Evolutionary conservation across 2,329 filamentous ascomycete genomes (phyloP), one percentile per base, ranked within the genome.

Genomic region (Exophiala sp.): DNA sequence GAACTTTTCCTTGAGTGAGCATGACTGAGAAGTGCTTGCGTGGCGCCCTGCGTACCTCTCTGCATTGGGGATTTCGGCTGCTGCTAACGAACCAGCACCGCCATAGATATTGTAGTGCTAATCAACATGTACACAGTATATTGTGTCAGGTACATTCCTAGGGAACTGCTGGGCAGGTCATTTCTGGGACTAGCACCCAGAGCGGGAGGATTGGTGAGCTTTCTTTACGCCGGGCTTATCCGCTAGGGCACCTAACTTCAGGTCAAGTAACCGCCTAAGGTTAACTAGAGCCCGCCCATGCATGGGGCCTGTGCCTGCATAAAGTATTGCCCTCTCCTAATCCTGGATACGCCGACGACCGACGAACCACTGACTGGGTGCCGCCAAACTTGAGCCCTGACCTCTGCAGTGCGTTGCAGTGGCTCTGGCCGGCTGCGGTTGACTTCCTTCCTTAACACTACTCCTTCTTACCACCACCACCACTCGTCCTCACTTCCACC

Each of bases 391-490:
- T n/a, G n/a, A n/a, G n/a, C n/a, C n/a, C n/a, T n/a, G n/a, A n/a
- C n/a, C n/a, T n/a, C 35, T 39, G 35, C 18, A 7, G 6, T 39
- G n/a, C n/a, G 7, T 22, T 22, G 18, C 35, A 22, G 19, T 16
- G 19, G 21, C 38, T n/a, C 38, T 7, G 9, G 22, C 38, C 42
- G 21, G 22, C 45, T 34, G 37, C 38, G 32, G n/a, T 48, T 48
- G 34, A 39, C 41, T 51, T 49, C 46, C 45, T 24, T 46, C 43
- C 38, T 43, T 37, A 3, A n/a, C 7, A 37, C 34, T 6, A 18
- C 49, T 49, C 43, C 53, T 46, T 55, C 45, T 32, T 41, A 41
- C 47, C 50, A 38, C 37, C 30, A 47, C 30, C 41, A 52, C 35
- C 43, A 18, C 32, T 38, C 43, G 19, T 46, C 38, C 19, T 24